Conservation (phyloP, 768 basidiomycete genomes). For the Leccinellum albellum region DNA sequence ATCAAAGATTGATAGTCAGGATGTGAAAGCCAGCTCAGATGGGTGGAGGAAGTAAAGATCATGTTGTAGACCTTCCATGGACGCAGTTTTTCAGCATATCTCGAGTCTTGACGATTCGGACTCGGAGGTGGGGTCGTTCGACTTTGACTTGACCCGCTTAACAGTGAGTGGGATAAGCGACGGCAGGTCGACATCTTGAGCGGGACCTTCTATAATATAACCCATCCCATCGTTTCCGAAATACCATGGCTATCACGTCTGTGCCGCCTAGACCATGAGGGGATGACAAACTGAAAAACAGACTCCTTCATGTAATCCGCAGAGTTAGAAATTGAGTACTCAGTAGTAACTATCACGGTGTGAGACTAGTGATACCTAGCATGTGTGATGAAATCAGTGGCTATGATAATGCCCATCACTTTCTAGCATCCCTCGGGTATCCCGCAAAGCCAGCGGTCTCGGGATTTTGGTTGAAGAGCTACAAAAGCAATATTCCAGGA, state of each 20-base stretch:
- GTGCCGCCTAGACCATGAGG: no score
- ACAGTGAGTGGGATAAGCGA: not conserved
- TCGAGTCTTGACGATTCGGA: not conserved
- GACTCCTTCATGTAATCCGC: no score
- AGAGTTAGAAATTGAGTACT: no score
- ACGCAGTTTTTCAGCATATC: not conserved
- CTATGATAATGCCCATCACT: no score
- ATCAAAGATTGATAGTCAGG: not conserved
- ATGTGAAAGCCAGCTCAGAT: not conserved
- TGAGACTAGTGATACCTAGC: not conserved
- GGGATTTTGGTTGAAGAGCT: not conserved
- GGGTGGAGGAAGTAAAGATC: no score
- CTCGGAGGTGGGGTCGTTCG: not conserved
- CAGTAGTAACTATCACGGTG: no score
- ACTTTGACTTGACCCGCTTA: not conserved
- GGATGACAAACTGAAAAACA: no score
- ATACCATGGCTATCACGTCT: no score
- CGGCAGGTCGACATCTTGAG: not conserved
- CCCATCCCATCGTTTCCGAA: no score
- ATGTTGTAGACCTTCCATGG: not conserved
- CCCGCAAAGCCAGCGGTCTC: no score
- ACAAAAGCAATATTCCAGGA: not conserved
- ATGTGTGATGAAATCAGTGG: not conserved
- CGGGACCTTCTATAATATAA: not conserved
- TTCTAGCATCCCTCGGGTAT: no score